Base-by-base conservation (phyloP, 2,329 filamentous ascomycete genomes). In the Nemania sp. region DNA sequence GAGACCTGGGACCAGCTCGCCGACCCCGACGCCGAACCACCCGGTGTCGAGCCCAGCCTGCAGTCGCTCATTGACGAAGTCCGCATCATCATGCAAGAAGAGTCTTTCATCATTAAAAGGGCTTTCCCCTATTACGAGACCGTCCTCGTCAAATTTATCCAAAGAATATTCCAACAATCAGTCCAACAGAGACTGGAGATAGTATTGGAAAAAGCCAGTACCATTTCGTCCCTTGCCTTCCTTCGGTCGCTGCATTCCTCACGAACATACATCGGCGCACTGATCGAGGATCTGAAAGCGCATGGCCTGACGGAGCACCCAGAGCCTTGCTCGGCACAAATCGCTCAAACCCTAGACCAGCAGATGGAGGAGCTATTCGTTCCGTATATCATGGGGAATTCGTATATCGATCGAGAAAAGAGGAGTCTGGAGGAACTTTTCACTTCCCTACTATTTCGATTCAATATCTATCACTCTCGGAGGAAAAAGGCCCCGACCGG, bases 91-190 rank as follows among this genome's bases (percentile, higher is more conserved):
- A 92, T 98, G 76, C 94, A 98, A 73, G 94, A 98, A 71, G 95
- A 99, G 72, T 97, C 94, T 10, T 91, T 92, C 67, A 96, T 97
- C 74, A 98, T 99, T 74, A 96, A 95, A 75, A 87, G 92, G 53
- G 94, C 95, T 0, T 99, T 99, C 72, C 95, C 95, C 0, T 97
- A 93, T 74, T 94, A 96, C 68, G 95, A 99, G 69, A 93, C 94
- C 61, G 95, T 99, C 1, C 80, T 99, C 52, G 88, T 88, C 65
- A 94, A 94, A 69, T 99, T 99, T 70, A 83, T 99, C 53, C 95
- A 99, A 76, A 86, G 95, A 67, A 90, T 99, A 11, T 99, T 99
- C 72, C 95, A 99, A 73, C 95, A 99, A 76, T 98, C 94, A 1
- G 93, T 99, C 64, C 96, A 99, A 76, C 94, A 98, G 75, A 86